Evolutionary conservation across 768 basidiomycete genomes (phyloP), one percentile per base, ranked within the genome.

Genomic region (Mrakia frigida): DNA sequence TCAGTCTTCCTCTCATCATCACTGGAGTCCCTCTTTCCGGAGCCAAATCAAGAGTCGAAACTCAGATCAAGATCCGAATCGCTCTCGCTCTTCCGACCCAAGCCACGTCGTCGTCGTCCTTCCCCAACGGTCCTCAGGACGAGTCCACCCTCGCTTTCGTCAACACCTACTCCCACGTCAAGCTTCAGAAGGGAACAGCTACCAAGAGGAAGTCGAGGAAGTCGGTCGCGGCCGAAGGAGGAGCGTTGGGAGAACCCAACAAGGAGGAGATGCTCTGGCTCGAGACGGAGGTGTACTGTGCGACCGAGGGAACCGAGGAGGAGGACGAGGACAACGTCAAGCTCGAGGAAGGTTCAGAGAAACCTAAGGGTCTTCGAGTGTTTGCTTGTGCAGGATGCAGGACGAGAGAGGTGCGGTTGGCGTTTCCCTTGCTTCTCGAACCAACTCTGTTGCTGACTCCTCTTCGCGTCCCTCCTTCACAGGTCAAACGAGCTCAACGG

Each of bases 1-100:
- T 39, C 80, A 93, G 92, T 80, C 87, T 94, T 74, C 87, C 91
- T 35, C 91, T 96, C 75, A 86, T 92, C 82, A 89, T 93, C 60
- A 91, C 92, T 31, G 92, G 89, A 80, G 89, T 96, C 73, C 93
- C 94, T 7, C 88, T 89, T 80, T 85, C 86, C 61, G 94, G 93
- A 35, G 90, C 93, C 21, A 95, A 96, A 84, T 93, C 92, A 67
- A 88, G 94, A 46, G 94, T 96, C n/a, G 94, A 96, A 83, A 96
- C 94, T 3, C 94, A 96, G 85, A 90, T 96, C 69, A 89, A 93
- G 81, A 53, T 78, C 39, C 52, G 56, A 23, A 88, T 95, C 56
- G 88, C 90, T 4, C 86, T 96, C 53, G 91, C 93, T 81, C 86
- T 93, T 69, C 90, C 81, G 25, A 74, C 79, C 21, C 72, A 80